phyloP scores from a whole-genome alignment of 176 grass and related monocot genomes.

The Pontederia paniculata region DNA sequence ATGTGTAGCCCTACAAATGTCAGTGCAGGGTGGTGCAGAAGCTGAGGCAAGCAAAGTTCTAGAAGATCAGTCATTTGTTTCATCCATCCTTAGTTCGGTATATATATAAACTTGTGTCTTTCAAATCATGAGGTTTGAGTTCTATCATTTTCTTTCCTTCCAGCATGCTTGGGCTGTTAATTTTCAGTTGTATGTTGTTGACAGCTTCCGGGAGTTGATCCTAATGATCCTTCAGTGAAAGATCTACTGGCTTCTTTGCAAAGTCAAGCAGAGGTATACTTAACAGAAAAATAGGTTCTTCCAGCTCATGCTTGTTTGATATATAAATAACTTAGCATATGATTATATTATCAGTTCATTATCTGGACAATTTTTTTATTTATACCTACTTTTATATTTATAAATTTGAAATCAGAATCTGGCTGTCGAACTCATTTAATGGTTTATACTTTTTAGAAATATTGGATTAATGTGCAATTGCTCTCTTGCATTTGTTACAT shows the following conservation, averaged over 20 bases:
- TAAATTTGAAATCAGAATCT: no score
- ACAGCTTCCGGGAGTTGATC: constrained; percentile 21
- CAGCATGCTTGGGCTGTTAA: neutral
- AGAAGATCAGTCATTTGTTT: constrained; percentile 22
- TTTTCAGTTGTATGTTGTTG: neutral
- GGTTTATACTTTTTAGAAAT: no score
- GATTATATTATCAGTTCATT: neutral
- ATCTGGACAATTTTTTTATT: neutral
- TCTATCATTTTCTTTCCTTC: no score
- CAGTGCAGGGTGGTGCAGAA: constrained; percentile 10
- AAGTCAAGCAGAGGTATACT: constrained; percentile 9
- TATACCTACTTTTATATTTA: no score
- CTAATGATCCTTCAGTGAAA: constrained; percentile 22
- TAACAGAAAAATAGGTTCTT: neutral
- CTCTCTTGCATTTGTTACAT: no score
- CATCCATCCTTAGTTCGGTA: constrained; percentile 21
- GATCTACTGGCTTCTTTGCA: constrained; percentile 23
- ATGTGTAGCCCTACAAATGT: constrained; percentile 17
- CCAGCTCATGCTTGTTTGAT: neutral
- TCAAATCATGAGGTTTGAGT: no score
- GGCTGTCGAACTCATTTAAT: no score
- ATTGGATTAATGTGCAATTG: no score
- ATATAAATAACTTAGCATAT: neutral
- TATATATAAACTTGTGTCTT: neutral
- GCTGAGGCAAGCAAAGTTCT: constrained; percentile 19